These are phyloP conservation scores for Gnaphalium uliginosum DNA, from an alignment of 129 eudicot species.

Conservation along the genomic window DNA sequence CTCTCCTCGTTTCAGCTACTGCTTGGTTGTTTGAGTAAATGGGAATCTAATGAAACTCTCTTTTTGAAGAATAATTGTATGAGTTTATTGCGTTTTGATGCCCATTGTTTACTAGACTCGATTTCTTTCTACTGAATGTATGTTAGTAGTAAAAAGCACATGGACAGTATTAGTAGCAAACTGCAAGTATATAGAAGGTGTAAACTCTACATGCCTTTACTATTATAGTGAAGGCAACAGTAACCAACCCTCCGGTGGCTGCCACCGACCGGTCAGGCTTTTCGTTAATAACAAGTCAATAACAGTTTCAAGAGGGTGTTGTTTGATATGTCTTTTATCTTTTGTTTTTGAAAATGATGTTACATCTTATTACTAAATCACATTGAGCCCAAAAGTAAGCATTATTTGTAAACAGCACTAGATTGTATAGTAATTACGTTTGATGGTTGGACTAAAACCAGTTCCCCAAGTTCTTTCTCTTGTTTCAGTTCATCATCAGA, in stretches of 20 bases:
- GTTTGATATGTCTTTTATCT: neutral
- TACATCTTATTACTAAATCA: neutral
- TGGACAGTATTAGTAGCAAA: neutral
- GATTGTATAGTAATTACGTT: too few relatives aligned
- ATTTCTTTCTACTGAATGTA: neutral
- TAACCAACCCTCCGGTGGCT: too few relatives aligned
- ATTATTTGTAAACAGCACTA: neutral
- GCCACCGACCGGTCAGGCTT: too few relatives aligned
- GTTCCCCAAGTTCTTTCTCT: neutral
- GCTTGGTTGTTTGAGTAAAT: too few relatives aligned
- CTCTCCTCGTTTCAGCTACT: too few relatives aligned
- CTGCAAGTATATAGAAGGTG: neutral
- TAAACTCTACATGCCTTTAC: neutral
- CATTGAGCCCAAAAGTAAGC: neutral
- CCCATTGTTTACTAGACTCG: neutral
- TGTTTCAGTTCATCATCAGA: constrained; percentile 51
- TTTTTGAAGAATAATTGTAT: neutral
- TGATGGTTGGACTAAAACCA: neutral
- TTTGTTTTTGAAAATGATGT: constrained; percentile 1
- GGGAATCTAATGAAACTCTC: neutral
- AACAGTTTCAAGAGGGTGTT: neutral
- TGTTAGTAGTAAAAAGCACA: neutral
- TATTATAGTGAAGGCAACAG: neutral
- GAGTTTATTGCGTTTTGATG: neutral
- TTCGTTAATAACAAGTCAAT: neutral